Conservation (phyloP, 164 flowering plant genomes). For the Berberis thunbergii region DNA sequence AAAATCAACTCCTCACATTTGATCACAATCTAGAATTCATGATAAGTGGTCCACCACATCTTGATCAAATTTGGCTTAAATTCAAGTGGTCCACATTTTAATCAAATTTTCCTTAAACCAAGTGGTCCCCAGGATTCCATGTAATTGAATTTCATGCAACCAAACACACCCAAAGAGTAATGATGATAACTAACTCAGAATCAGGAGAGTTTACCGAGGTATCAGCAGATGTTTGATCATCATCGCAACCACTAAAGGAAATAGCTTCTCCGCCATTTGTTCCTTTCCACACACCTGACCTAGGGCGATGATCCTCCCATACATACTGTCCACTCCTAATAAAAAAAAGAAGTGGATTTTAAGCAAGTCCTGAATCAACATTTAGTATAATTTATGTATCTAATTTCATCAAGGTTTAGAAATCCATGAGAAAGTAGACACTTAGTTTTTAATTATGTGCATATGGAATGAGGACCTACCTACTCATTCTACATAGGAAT, state of each 20-base stretch:
- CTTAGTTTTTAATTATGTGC: not conserved
- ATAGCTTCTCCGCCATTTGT: conserved; percentile 80
- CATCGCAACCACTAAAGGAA: conserved; percentile 87
- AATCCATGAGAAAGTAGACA: not conserved
- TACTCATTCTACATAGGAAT: conserved; percentile 76
- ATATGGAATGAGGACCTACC: conserved; percentile 20
- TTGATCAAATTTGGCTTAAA: too few species aligned
- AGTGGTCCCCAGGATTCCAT: too few species aligned
- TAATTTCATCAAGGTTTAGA: not conserved
- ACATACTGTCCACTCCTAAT: conserved; percentile 56
- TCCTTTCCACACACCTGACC: conserved; percentile 75
- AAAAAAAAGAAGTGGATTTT: conserved; percentile 3
- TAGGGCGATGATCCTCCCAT: conserved; percentile 95
- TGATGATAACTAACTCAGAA: not conserved
- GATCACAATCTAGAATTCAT: too few species aligned
- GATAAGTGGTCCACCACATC: too few species aligned
- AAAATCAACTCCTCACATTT: too few species aligned
- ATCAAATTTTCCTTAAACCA: too few species aligned
- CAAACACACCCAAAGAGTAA: too few species aligned
- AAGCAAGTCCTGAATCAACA: too few species aligned
- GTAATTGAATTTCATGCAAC: too few species aligned
- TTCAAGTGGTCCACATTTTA: too few species aligned
- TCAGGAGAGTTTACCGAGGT: conserved; percentile 41
- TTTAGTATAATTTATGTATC: not conserved
- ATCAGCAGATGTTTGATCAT: conserved; percentile 80